A percentile compares a stretch with the other conserved stretches of the same genome.
Evolutionary conservation across 2,329 filamentous ascomycete genomes (phyloP).

Genomic region (Neofusicoccum kwambonambiense): DNA sequence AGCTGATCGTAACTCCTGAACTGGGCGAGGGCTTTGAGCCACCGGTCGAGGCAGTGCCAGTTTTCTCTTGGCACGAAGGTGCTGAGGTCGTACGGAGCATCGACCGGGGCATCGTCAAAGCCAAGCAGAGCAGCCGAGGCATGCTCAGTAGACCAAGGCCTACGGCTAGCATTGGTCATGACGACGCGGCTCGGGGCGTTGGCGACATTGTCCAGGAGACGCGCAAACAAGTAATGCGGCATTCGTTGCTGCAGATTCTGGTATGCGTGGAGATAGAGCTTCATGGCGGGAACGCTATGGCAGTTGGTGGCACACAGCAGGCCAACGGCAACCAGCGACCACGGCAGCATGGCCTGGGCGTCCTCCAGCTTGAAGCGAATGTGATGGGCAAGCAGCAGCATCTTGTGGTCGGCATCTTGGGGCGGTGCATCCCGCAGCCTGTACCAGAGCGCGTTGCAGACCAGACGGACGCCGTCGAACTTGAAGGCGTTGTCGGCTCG

Average conservation of each 20-base stretch:
- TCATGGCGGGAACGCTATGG: not conserved
- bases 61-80: not conserved
- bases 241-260: not conserved
- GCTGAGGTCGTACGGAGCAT: not conserved
- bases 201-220: not conserved
- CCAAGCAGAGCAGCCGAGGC: not conserved
- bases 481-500: not conserved
- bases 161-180: not conserved
- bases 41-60: not conserved
- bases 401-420: not conserved
- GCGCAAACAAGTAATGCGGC: not conserved
- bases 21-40: not conserved
- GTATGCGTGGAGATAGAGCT: not conserved
- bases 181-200: too few species aligned
- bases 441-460: not conserved
- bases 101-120: not conserved
- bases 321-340: not conserved
- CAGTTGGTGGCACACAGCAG: not conserved
- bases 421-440: not conserved
- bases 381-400: not conserved
- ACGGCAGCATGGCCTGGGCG: not conserved
- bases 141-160: not conserved
- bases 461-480: not conserved
- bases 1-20: not conserved
- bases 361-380: slow-evolving; percentile 12